A percentile compares a stretch with the other conserved stretches of the same genome.
Conservation (phyloP, 1,139 yeast genomes). For the Kurtzmaniella quercitrusa region DNA sequence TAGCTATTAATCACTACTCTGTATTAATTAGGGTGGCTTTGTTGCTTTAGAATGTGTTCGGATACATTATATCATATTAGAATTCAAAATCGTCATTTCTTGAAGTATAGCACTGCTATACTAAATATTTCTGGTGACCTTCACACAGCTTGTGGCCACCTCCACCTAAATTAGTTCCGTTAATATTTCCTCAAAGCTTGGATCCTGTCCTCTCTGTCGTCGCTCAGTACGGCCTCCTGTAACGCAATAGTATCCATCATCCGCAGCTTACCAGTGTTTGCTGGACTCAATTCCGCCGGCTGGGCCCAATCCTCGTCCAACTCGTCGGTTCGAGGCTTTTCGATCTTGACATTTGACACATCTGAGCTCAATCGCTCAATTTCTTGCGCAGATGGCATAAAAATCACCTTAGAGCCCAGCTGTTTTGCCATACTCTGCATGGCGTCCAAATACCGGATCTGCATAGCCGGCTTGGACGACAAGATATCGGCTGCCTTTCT, state of each 20-base stretch:
- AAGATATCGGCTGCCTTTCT: slow-evolving; percentile 76
- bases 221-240: no score
- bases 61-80: no score
- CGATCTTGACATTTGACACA: slow-evolving; percentile 12
- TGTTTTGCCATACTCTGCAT: slow-evolving; percentile 69
- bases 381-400: slow-evolving; percentile 59
- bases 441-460: slow-evolving; percentile 76
- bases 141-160: no score
- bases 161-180: no score
- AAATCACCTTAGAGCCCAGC: slow-evolving; percentile 58
- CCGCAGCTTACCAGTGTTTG: slow-evolving; percentile 4
- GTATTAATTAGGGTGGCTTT: no score
- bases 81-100: no score
- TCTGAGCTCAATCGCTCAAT: slow-evolving; percentile 33
- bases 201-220: no score
- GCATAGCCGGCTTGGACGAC: slow-evolving; percentile 76
- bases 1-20: no score
- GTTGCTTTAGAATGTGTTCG: no score
- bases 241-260: slow-evolving; percentile 22
- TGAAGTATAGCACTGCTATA: no score
- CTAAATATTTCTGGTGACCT: no score
- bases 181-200: no score
- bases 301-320: slow-evolving; percentile 20
- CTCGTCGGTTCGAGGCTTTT: slow-evolving; percentile 8
- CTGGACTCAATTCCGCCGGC: slow-evolving; percentile 7